Conservation (phyloP, 441 rosid species). For the Pelargonium myrrhifolium region DNA sequence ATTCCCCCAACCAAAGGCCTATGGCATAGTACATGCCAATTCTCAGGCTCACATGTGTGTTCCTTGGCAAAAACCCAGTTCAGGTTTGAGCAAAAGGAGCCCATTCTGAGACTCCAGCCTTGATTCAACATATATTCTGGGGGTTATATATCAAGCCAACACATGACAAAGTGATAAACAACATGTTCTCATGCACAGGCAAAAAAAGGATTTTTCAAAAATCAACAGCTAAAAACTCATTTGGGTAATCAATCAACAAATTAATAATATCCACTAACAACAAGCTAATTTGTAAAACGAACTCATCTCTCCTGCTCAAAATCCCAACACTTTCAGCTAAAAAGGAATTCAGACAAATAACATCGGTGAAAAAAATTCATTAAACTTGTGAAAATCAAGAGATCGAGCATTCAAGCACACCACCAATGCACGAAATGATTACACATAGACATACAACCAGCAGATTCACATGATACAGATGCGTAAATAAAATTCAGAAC, state of each 20-base stretch:
- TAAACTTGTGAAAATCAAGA: not conserved
- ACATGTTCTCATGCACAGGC: not conserved
- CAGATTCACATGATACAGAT: not conserved
- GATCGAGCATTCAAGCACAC: not conserved
- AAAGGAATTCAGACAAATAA: too few species aligned
- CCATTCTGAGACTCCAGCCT: conserved; percentile 54
- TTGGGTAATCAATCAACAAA: too few species aligned
- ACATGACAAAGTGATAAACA: not conserved
- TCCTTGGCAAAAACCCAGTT: conserved; percentile 34
- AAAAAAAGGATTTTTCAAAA: not conserved
- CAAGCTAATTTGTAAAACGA: not conserved
- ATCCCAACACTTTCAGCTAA: not conserved
- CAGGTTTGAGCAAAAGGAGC: conserved; percentile 28
- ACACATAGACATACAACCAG: too few species aligned
- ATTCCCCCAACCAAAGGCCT: conserved; percentile 56
- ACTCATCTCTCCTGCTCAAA: not conserved
- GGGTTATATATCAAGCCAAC: conserved; percentile 8
- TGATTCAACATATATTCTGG: conserved; percentile 28
- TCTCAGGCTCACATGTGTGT: conserved; percentile 48
- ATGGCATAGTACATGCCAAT: conserved; percentile 43
- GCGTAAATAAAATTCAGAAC: too few species aligned
- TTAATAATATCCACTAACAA: too few species aligned
- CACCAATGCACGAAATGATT: not conserved
- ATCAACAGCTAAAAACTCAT: not conserved
- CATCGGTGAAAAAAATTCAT: not conserved